phyloP scores from a whole-genome alignment of 1,284 basidiomycete species.

The Vanrija sp. region DNA sequence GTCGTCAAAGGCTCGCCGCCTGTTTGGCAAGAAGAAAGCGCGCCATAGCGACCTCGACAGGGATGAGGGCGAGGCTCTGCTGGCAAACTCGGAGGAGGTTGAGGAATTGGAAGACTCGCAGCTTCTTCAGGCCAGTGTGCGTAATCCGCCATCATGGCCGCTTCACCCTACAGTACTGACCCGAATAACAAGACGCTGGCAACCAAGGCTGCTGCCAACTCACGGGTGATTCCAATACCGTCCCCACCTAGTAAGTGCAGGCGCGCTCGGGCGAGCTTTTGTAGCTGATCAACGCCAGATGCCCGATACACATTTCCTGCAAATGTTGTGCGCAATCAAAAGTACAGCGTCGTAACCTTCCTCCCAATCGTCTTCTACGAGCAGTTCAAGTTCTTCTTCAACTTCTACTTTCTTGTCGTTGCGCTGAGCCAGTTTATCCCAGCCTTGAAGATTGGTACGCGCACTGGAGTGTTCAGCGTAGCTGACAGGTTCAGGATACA shows the following conservation, averaged over 20 bases:
- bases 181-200: neutral
- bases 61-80: constrained; percentile 6
- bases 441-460: constrained; percentile 87
- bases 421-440: constrained; percentile 95
- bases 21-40: too few species aligned
- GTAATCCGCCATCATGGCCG: too few species aligned
- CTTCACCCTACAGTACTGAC: too few species aligned
- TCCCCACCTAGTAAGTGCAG: neutral
- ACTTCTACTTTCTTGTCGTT: constrained; percentile 96
- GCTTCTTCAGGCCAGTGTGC: neutral
- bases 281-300: constrained; percentile 6
- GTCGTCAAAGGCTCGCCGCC: neutral
- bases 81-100: neutral
- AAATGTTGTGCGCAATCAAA: constrained; percentile 94
- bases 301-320: constrained; percentile 51
- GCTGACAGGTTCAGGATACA: constrained; percentile 64
- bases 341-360: constrained; percentile 93
- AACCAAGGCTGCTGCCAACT: neutral
- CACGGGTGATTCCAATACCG: neutral
- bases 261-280: too few species aligned
- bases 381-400: constrained; percentile 99
- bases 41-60: neutral
- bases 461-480: constrained; percentile 20
- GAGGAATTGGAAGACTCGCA: neutral
- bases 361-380: constrained; percentile 96